Base-by-base conservation (phyloP, 148 eudicot species). In the Rhododendron ferrugineum region DNA sequence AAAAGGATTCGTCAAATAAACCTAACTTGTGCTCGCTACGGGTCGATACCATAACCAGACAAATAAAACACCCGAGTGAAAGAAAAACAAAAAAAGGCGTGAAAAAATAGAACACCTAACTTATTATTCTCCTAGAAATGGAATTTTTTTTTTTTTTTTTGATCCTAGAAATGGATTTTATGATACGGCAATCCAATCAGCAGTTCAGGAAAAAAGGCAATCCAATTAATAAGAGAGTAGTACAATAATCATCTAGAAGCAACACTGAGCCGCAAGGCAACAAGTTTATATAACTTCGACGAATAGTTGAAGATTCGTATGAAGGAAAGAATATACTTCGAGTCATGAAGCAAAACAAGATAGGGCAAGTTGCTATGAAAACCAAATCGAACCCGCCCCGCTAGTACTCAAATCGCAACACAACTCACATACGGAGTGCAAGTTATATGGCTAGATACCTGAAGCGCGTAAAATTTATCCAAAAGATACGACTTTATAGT, bases 261-360 rank as follows among this genome's bases (percentile, higher is more conserved):
- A 82, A 42, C 32, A 32, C 23, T 9, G 15, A 22, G 36, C 42
- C 40, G 5, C 26, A 66, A 68, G n/a, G 44, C 26, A 46, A 18
- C 58, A 82, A 46, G 49, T 7, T 20, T 28, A 4, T 47, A 68
- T 44, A 18, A 54, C 58, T 68, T 23, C 7, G 26, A 2, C 49
- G 10, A n/a, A 2, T 30, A 49, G 60, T 74, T 36, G 78, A 79
- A 49, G 11, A 44, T 46, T 46, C 14, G 30, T n/a, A 9, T 9
- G 52, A 80, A 79, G 40, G 47, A 80, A 80, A 34, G 47, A 81
- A 56, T 60, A 81, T 81, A 58, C 70, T 34, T 81, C 32, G 11
- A 40, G 44, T 22, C 70, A 30, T 32, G 20, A 64, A 80, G n/a
- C 66, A 52, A 81, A 81, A 34, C 32, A 56, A 81, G 47, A 60